Evolutionary conservation across 306 rosid genomes (phyloP), one percentile per base, ranked within the genome.

Genomic region (Hippophae rhamnoides): DNA sequence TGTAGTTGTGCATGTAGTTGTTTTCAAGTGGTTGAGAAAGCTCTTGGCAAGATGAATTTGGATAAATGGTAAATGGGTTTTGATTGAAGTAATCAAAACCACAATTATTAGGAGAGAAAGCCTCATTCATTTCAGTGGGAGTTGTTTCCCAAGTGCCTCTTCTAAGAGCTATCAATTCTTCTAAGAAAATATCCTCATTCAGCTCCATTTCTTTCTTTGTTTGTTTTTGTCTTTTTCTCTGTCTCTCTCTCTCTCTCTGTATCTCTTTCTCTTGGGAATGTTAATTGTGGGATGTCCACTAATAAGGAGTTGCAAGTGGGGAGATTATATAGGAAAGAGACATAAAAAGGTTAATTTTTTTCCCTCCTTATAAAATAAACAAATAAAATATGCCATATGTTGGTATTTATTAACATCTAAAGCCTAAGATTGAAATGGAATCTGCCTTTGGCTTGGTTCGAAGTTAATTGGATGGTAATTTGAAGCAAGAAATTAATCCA

Each of bases 91-190:
- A 69, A 47, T 80, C 83, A 59, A 79, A 75, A 65, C 74, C 54
- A 6, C 58, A 64, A 67, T 31, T 72, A 7, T 56, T 69, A 81
- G 45, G 77, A 3, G 81, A 72, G 68, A 84, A 73, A 67, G 81
- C 50, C 50, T 78, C 89, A 63, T 69, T 78, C 63, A 78, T 77
- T 72, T 78, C 81, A 26, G 72, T 57, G 51, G 94, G 86, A 73
- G 65, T 66, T 10, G 84, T 68, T 54, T 75, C 85, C 83, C 78
- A 81, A 50, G 74, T 57, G 68, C 84, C 94, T 81, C 85, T 81
- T 73, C 86, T 74, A 47, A 81, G 69, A 71, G 86, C 76, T 58
- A 83, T 68, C 5, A 81, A 47, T 72, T 88, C 96, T 55, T 84
- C 89, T 61, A 84, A 70, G 87, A 84, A 80, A 76, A 75, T 78